Percentiles rank a stretch among this genome's conserved stretches.
Evolutionary conservation across 257 asterid genomes (phyloP).

Genomic region (Jasminum sambac): DNA sequence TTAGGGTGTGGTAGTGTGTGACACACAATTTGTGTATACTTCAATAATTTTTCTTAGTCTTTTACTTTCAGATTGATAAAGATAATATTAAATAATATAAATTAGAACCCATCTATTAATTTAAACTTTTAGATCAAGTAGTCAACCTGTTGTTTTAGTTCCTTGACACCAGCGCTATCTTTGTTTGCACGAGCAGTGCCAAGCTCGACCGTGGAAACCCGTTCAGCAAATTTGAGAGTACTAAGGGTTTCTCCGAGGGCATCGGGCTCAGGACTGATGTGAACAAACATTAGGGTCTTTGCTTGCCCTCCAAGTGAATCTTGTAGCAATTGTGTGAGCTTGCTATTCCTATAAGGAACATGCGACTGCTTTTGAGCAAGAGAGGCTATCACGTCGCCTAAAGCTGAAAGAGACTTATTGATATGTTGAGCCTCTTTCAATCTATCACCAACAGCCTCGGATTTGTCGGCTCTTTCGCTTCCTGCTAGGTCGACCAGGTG

Average conservation of each 20-base stretch:
- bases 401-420: constrained; percentile 77
- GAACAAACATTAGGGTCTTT: constrained; percentile 82
- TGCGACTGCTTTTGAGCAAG: constrained; percentile 74
- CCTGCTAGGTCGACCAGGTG: constrained; percentile 96
- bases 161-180: constrained; percentile 69
- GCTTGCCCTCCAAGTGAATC: constrained; percentile 93
- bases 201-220: constrained; percentile 81
- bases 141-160: constrained; percentile 77
- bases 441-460: constrained; percentile 74
- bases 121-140: background rate
- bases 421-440: constrained; percentile 77
- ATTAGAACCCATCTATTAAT: no score
- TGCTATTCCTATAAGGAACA: constrained; percentile 85
- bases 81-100: no score
- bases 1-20: no score
- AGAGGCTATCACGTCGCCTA: constrained; percentile 86
- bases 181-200: constrained; percentile 76
- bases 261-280: constrained; percentile 76
- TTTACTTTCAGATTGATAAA: no score
- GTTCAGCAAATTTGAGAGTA: constrained; percentile 89
- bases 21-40: no score
- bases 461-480: constrained; percentile 75
- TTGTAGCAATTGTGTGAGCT: constrained; percentile 89
- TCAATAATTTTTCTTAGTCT: no score
- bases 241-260: constrained; percentile 77